Percentiles rank a stretch among this genome's conserved stretches.
Evolutionary conservation across 2,329 filamentous ascomycete species (phyloP).

Genomic region (Allantophomopsis cytisporea): DNA sequence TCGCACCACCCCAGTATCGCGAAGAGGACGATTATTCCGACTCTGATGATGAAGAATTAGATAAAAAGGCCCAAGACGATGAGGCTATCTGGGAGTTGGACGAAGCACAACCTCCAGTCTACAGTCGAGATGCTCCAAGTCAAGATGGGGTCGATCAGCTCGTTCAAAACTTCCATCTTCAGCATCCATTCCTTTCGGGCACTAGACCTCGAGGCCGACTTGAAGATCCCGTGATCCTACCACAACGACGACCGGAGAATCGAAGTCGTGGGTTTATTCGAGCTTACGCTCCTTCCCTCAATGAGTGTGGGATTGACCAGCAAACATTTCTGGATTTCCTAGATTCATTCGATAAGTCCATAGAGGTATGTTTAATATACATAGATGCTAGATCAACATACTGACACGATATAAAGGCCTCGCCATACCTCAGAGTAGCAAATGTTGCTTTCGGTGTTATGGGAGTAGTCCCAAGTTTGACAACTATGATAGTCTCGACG

Average conservation of each 20-base stretch:
- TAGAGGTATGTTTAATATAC: too few species aligned
- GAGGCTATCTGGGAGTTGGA: constrained; percentile 14
- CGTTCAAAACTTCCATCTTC: constrained; percentile 6
- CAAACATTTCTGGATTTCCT: constrained; percentile 33
- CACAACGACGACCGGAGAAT: constrained; percentile 33
- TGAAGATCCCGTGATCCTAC: constrained; percentile 31
- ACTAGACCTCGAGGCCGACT: not conserved
- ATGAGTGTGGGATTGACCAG: constrained; percentile 30
- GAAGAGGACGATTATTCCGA: constrained; percentile 5
- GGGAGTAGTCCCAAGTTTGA: constrained; percentile 23
- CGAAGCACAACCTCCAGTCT: constrained; percentile 6
- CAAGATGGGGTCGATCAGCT: constrained; percentile 3
- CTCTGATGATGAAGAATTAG: not conserved
- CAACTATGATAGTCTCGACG: constrained; percentile 27
- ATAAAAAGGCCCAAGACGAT: constrained; percentile 2
- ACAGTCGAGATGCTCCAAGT: too few species aligned
- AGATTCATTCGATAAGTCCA: constrained; percentile 29
- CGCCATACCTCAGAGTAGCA: constrained; percentile 23
- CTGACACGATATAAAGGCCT: constrained; percentile 5
- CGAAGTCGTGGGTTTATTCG: constrained; percentile 34
- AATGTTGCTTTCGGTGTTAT: constrained; percentile 26
- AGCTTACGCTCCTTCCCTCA: constrained; percentile 34
- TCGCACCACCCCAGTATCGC: not conserved
- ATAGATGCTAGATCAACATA: too few species aligned
- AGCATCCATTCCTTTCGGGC: constrained; percentile 3